A percentile compares a stretch with the other conserved stretches of the same genome.
Evolutionary conservation across 1,139 yeast species (phyloP).

Genomic region (Scheffersomyces cryptocercus): DNA sequence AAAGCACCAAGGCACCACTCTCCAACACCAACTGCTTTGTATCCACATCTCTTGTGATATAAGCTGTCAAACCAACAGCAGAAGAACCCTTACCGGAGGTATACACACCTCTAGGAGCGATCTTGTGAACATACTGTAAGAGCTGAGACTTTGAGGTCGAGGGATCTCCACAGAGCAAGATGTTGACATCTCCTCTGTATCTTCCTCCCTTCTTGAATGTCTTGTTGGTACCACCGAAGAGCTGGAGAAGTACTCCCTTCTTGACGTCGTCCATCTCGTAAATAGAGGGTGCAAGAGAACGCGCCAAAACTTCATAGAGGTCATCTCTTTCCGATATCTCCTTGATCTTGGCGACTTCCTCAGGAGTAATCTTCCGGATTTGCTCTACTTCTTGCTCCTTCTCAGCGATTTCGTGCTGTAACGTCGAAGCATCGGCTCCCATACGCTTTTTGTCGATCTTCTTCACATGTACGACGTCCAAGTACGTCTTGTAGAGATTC

Average conservation of each 20-base stretch:
- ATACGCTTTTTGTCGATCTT: slow-evolving; percentile 81
- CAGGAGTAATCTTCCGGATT: slow-evolving; percentile 62
- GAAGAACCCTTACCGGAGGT: slow-evolving; percentile 99
- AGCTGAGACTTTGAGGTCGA: slow-evolving; percentile 96
- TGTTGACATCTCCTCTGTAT: slow-evolving; percentile 93
- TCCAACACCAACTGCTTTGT: slow-evolving; percentile 91
- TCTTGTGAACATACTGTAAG: slow-evolving; percentile 90
- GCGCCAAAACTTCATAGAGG: slow-evolving; percentile 81
- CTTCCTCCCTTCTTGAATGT: slow-evolving; percentile 87
- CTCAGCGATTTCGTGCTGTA: slow-evolving; percentile 42
- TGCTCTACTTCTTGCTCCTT: slow-evolving; percentile 75
- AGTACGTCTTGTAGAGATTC: slow-evolving; percentile 83
- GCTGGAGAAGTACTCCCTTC: slow-evolving; percentile 87
- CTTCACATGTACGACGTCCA: slow-evolving; percentile 91
- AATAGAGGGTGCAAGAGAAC: slow-evolving; percentile 94
- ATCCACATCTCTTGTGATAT: slow-evolving; percentile 90
- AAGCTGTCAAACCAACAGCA: slow-evolving; percentile 98
- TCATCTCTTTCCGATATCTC: slow-evolving; percentile 69
- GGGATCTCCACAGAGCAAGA: slow-evolving; percentile 95
- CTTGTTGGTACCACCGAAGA: slow-evolving; percentile 95
- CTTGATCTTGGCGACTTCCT: slow-evolving; percentile 65
- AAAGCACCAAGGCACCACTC: slow-evolving; percentile 92
- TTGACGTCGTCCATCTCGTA: slow-evolving; percentile 96
- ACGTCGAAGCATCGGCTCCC: slow-evolving; percentile 77
- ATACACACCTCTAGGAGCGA: slow-evolving; percentile 96